Percentiles rank a stretch among this genome's conserved stretches.
These are phyloP conservation scores for Chlamydomonas sp. DNA, from an alignment of 139 green algal genomes.

Conservation along the genomic window DNA sequence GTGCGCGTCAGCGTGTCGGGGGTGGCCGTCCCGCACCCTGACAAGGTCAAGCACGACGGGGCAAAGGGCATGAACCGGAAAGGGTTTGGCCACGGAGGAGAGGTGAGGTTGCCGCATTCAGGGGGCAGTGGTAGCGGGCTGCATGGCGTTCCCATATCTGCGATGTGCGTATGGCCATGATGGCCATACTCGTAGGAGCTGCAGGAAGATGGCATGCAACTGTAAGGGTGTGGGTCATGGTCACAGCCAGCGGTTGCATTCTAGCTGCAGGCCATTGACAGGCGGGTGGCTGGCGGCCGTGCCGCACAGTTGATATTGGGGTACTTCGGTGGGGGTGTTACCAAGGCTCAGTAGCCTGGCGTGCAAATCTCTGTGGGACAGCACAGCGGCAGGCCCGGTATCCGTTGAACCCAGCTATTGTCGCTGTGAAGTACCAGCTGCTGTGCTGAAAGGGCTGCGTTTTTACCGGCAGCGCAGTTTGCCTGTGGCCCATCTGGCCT, in stretches of 20 bases:
- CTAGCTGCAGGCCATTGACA: background rate
- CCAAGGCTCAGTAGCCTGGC: no score
- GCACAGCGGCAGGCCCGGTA: no score
- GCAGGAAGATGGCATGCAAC: background rate
- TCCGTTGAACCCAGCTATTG: no score
- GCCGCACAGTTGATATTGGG: no score
- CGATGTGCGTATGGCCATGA: background rate
- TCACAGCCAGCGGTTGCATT: background rate
- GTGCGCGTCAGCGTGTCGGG: constrained; percentile 59
- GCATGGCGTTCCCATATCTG: background rate
- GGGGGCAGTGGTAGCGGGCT: constrained; percentile 41
- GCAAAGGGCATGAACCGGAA: constrained; percentile 77
- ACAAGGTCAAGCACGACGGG: constrained; percentile 79
- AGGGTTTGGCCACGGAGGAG: constrained; percentile 81
- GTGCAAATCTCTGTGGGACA: no score
- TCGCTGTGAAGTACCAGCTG: no score
- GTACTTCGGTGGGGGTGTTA: no score
- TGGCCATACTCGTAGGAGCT: background rate
- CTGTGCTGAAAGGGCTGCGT: no score
- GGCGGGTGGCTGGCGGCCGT: background rate
- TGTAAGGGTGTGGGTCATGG: background rate
- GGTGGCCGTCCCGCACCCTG: constrained; percentile 88
- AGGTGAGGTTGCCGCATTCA: constrained; percentile 87
- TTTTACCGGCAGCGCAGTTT: no score
- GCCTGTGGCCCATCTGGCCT: no score